Base-by-base conservation (phyloP, 257 asterid species). In the Scutellaria barbata region DNA sequence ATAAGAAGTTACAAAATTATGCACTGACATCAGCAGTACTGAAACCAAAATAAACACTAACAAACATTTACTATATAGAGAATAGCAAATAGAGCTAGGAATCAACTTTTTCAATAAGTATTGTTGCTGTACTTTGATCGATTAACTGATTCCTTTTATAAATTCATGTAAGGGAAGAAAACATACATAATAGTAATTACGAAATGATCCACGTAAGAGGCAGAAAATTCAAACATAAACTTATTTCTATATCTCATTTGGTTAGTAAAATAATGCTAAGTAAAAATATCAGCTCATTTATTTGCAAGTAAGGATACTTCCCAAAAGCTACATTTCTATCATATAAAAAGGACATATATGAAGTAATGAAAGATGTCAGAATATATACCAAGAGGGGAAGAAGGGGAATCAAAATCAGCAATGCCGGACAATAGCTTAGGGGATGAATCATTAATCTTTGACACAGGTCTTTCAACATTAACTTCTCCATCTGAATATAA, bases 401-500 rank as follows among this genome's bases (percentile, higher is more conserved):
- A 69, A 10, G 85, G 83, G 64, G 91, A 83, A 79, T 81, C 90
- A 18, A 69, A 76, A 64, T 81, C 86, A 11, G 80, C 81, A 30
- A 74, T 65, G 73, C 76, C 83, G 70, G 77, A 74, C 74, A 74
- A 80, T 12, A 83, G 74, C 68, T 51, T 63, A 17, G 90, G 87
- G 55, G 81, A 83, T 39, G 77, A 60, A 66, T 65, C 80, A 54
- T 71, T 42, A 18, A 48, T 65, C 76, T 76, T 66, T 18, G 73
- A 55, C 66, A 22, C 70, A 13, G 72, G 18, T 50, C 59, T 80
- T 30, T 77, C 77, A 54, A 20, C 69, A 10, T 71, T 62, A 64
- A 8, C 55, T 58, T 50, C 74, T 35, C 76, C 80, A 78, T 74
- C 75, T 51, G 65, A 64, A 41, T 53, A 54, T 22, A 61, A 68